A percentile compares a stretch with the other conserved stretches of the same genome.
phyloP scores from a whole-genome alignment of 2,329 filamentous ascomycete species.

The Neonectria magnoliae region DNA sequence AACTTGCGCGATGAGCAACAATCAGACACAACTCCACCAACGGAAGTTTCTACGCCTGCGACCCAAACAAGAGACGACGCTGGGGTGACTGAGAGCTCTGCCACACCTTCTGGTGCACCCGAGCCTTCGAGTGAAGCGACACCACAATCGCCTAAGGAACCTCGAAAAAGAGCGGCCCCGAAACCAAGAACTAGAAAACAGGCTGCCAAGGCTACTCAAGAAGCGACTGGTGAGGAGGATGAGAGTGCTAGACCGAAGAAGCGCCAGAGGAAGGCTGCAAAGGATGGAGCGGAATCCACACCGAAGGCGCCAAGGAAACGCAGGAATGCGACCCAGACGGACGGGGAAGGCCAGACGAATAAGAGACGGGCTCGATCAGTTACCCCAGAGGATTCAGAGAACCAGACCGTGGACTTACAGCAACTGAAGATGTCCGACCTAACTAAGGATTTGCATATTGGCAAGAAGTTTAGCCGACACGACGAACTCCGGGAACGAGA shows the following conservation, averaged over 20 bases:
- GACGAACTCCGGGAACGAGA: slow-evolving; percentile 77
- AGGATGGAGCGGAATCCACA: slow-evolving; percentile 32
- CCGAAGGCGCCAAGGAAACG: slow-evolving; percentile 42
- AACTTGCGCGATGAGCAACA: neutral
- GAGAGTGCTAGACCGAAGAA: slow-evolving; percentile 44
- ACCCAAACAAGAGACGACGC: slow-evolving; percentile 28
- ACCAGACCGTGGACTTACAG: slow-evolving; percentile 70
- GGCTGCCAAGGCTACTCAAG: slow-evolving; percentile 21
- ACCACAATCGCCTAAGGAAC: slow-evolving; percentile 20
- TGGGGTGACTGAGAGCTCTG: slow-evolving; percentile 27
- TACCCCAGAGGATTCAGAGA: slow-evolving; percentile 73
- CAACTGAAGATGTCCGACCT: slow-evolving; percentile 78
- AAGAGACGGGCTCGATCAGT: slow-evolving; percentile 55
- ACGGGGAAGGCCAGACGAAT: slow-evolving; percentile 39
- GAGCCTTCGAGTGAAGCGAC: slow-evolving; percentile 21
- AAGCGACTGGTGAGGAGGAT: slow-evolving; percentile 30
- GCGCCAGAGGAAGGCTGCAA: slow-evolving; percentile 46
- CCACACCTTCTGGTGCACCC: slow-evolving; percentile 21
- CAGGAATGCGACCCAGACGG: slow-evolving; percentile 36
- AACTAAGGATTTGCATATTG: slow-evolving; percentile 74
- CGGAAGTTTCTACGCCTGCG: slow-evolving; percentile 20
- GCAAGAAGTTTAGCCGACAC: slow-evolving; percentile 79
- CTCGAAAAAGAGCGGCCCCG: slow-evolving; percentile 21
- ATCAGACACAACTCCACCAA: neutral
- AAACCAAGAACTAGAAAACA: slow-evolving; percentile 36